A percentile compares a stretch with the other conserved stretches of the same genome.
These are phyloP conservation scores for Elsinoe fawcettii DNA, from an alignment of 2,329 filamentous ascomycete genomes.

Conservation along the genomic window DNA sequence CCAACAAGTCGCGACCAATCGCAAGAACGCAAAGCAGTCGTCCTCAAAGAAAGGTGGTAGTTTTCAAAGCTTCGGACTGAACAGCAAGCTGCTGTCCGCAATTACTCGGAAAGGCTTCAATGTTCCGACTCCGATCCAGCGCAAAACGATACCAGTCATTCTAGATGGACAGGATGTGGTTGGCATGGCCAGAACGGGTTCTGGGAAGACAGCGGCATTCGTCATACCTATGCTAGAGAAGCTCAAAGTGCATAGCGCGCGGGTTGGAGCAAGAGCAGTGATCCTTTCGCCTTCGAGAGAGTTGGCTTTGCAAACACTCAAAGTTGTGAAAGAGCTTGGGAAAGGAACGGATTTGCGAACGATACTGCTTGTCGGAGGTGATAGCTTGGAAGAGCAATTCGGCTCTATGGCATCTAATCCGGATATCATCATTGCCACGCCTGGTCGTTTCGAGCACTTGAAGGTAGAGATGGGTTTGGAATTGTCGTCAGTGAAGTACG, in stretches of 20 bases:
- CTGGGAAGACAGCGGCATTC: conserved; percentile 95
- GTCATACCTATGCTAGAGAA: conserved; percentile 98
- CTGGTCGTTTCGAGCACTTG: conserved; percentile 89
- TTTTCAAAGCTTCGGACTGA: conserved; percentile 91
- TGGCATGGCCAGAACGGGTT: conserved; percentile 97
- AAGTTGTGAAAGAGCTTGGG: conserved; percentile 91
- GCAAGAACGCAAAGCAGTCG: conserved; percentile 70
- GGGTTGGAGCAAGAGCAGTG: conserved; percentile 76
- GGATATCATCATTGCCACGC: conserved; percentile 83
- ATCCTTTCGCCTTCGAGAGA: conserved; percentile 91
- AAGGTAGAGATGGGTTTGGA: conserved; percentile 95
- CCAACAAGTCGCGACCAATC: conserved; percentile 76
- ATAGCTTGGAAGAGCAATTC: conserved; percentile 93
- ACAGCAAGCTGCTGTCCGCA: conserved; percentile 74
- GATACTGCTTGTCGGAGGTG: conserved; percentile 87
- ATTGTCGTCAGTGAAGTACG: conserved; percentile 82
- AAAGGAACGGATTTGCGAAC: conserved; percentile 83
- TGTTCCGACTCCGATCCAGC: conserved; percentile 92
- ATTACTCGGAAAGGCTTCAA: conserved; percentile 92
- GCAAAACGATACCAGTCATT: conserved; percentile 89
- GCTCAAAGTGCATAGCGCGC: conserved; percentile 76
- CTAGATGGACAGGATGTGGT: conserved; percentile 92
- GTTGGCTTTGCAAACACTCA: conserved; percentile 86
- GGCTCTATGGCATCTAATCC: conserved; percentile 87
- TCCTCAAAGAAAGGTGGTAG: conserved; percentile 78